A percentile compares a stretch with the other conserved stretches of the same genome.
These are phyloP conservation scores for Penicillium janthinellum DNA, from an alignment of 2,329 filamentous ascomycete genomes.

Conservation along the genomic window DNA sequence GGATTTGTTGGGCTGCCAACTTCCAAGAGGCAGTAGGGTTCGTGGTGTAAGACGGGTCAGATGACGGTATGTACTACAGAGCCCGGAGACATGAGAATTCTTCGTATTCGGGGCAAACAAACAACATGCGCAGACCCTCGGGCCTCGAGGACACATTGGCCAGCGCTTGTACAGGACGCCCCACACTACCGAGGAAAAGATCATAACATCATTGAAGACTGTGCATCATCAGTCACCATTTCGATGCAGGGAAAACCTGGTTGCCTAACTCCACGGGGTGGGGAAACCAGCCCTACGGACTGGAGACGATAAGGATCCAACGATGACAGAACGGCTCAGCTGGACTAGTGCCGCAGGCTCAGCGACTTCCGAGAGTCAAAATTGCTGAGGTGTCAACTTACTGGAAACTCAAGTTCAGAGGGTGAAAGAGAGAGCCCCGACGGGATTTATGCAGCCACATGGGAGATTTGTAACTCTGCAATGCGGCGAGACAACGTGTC, in stretches of 20 bases:
- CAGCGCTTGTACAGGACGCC: neutral
- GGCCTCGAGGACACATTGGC: constrained; percentile 7
- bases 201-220: neutral
- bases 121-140: neutral
- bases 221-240: neutral
- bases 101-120: constrained; percentile 3
- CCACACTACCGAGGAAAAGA: constrained; percentile 9
- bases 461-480: neutral
- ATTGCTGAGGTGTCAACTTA: neutral
- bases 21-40: neutral
- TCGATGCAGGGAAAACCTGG: constrained; percentile 1
- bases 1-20: neutral
- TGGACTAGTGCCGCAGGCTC: neutral
- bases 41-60: neutral
- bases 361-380: neutral
- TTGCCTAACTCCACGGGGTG: constrained; percentile 11
- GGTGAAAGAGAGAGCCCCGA: neutral
- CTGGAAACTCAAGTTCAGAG: too few relatives aligned
- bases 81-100: too few relatives aligned
- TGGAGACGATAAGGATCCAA: neutral
- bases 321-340: neutral
- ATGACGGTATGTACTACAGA: too few relatives aligned
- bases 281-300: constrained; percentile 2
- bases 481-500: constrained; percentile 5
- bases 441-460: neutral